Base-by-base conservation (phyloP, 768 basidiomycete species). In the Mrakia frigida region DNA sequence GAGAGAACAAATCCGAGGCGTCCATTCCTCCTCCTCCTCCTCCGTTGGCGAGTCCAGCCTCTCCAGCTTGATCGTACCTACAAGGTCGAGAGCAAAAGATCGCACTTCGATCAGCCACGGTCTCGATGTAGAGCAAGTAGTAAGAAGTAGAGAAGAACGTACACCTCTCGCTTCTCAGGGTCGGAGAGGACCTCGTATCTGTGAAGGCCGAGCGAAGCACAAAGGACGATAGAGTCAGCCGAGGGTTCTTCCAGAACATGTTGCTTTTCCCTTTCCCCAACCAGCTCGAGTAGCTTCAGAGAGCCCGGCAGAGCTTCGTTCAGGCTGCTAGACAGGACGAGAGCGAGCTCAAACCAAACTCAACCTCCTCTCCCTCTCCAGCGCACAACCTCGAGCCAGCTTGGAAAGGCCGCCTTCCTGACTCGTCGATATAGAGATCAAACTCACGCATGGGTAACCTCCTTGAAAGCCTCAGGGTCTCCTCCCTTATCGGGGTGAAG, bases 1-100 rank as follows among this genome's bases (percentile, higher is more conserved):
- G 95, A 81, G 93, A 92, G 88, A 98, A 99, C 46, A 99, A 87
- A 85, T 99, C 97, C 89, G 96, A 93, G 4, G 97, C 92, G 84
- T 98, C 95, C 93, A 79, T 79, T 28, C 82, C 81, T 73, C 92
- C 92, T 70, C 93, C 93, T 78, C 82, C 82, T 31, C 81, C 82
- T 25, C 81, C 82, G 21, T 80, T 92, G 70, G 88, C 89, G 39
- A 95, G 84, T 68, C 94, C 96, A 78, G 94, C 94, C 84, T 98
- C 95, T 77, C 97, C 97, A 73, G 90, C 89, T 72, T 91, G 85
- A 86, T 98, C 95, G 82, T 99, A 98, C 35, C 82, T 82, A 61
- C 23, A 33, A n/a, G 18, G 33, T 21, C 50, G 52, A 73, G 67
- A 75, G 39, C 16, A 39, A 35, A 65, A 33, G 28, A 35, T 35